A percentile compares a stretch with the other conserved stretches of the same genome.
These are phyloP conservation scores for Euphorbia peplus DNA, from an alignment of 345 rosid species.

Conservation along the genomic window DNA sequence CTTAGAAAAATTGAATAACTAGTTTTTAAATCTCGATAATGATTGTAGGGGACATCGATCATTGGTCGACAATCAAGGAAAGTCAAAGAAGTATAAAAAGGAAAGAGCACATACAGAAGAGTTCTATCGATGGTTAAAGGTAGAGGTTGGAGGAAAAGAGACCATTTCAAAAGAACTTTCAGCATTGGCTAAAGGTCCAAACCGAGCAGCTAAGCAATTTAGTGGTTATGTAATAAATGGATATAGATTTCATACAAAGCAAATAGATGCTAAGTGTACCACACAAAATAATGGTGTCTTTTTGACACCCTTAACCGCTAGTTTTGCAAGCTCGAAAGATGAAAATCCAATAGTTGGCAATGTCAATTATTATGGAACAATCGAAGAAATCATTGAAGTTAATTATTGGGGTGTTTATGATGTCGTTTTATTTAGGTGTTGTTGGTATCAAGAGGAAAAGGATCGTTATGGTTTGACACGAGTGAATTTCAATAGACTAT, in stretches of 20 bases:
- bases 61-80: neutral
- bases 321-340: neutral
- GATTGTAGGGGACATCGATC: neutral
- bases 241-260: neutral
- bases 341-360: neutral
- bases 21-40: neutral
- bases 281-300: neutral
- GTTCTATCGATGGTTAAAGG: neutral
- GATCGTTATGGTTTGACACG: slow-evolving; percentile 11
- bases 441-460: neutral
- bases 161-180: neutral
- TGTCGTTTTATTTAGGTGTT: neutral
- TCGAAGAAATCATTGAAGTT: neutral
- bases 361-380: neutral
- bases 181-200: neutral
- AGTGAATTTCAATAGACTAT: neutral
- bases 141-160: neutral
- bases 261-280: neutral
- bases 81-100: neutral
- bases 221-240: neutral
- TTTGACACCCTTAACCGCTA: neutral
- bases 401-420: neutral
- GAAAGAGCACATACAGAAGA: neutral
- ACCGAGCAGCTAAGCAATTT: neutral
- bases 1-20: too few relatives aligned